Conservation (phyloP, 1,139 yeast genomes). For the Taphrina communis region DNA sequence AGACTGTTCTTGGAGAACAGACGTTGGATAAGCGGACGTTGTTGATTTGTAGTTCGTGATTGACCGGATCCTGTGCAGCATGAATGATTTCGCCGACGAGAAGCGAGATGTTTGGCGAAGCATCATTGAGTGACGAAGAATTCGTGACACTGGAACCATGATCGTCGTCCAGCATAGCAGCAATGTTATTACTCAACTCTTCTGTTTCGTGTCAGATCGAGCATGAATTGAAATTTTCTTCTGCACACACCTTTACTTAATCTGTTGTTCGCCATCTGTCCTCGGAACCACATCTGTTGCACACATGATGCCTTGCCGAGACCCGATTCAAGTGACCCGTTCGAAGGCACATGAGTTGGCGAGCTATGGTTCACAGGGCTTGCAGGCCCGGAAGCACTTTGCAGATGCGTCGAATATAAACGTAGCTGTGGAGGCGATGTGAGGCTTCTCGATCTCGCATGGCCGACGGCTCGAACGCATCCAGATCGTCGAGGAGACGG, state of each 20-base stretch:
- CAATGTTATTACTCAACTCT: constrained; percentile 19
- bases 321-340: not conserved
- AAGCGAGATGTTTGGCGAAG: constrained; percentile 4
- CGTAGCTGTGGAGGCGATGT: not conserved
- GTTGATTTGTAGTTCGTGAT: constrained; percentile 15
- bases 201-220: not conserved
- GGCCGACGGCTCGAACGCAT: constrained; percentile 1
- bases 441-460: constrained; percentile 5
- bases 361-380: not conserved
- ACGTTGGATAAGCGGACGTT: constrained; percentile 17
- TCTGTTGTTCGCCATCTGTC: not conserved
- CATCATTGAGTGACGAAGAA: not conserved
- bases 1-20: constrained; percentile 31
- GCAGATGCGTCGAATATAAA: constrained; percentile 16
- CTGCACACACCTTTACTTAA: constrained; percentile 6
- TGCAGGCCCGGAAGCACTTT: not conserved
- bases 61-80: constrained; percentile 6
- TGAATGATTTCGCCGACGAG: constrained; percentile 34
- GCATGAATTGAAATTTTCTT: no score
- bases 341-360: not conserved
- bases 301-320: constrained; percentile 26
- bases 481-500: constrained; percentile 10
- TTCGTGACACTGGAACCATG: not conserved
- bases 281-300: constrained; percentile 28
- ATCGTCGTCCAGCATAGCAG: constrained; percentile 23